These are phyloP conservation scores for Skeletonema menzelii DNA, from an alignment of 108 stramenopile genomes.

Conservation along the genomic window DNA sequence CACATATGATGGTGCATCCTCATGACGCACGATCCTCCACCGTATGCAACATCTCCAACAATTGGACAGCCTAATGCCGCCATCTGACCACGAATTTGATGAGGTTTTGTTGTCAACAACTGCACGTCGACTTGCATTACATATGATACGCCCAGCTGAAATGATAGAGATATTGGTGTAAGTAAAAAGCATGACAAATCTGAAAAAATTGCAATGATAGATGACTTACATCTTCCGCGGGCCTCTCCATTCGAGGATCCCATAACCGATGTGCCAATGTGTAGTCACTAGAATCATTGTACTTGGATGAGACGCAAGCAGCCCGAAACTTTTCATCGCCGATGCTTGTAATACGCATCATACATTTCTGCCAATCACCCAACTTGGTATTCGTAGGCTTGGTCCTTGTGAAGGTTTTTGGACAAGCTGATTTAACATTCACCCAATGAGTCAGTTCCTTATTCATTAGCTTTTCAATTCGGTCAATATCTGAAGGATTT, in stretches of 20 bases:
- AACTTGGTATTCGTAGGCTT: conserved; percentile 18
- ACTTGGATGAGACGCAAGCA: conserved; percentile 44
- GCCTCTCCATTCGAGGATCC: conserved; percentile 25
- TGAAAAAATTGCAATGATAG: not conserved
- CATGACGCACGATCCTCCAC: conserved; percentile 41
- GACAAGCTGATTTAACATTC: conserved; percentile 37
- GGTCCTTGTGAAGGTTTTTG: conserved; percentile 42
- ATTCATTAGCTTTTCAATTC: conserved; percentile 34
- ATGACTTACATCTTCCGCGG: conserved; percentile 28
- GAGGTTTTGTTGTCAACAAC: conserved; percentile 42
- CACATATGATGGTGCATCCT: conserved; percentile 38
- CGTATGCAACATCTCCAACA: conserved; percentile 48
- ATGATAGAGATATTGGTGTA: not conserved
- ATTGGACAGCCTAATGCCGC: conserved; percentile 53
- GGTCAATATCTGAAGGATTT: conserved; percentile 40
- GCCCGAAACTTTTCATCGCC: conserved; percentile 35
- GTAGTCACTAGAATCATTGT: conserved; percentile 34
- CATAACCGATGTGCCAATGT: conserved; percentile 46
- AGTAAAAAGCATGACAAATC: not conserved
- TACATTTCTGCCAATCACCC: conserved; percentile 36
- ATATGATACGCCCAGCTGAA: not conserved
- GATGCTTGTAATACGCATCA: conserved; percentile 38
- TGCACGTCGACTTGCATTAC: conserved; percentile 55
- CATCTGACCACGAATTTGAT: conserved; percentile 55
- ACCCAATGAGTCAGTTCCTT: conserved; percentile 40